Base-by-base conservation (phyloP, 805 yeast species). In the Hanseniaspora vineae region DNA sequence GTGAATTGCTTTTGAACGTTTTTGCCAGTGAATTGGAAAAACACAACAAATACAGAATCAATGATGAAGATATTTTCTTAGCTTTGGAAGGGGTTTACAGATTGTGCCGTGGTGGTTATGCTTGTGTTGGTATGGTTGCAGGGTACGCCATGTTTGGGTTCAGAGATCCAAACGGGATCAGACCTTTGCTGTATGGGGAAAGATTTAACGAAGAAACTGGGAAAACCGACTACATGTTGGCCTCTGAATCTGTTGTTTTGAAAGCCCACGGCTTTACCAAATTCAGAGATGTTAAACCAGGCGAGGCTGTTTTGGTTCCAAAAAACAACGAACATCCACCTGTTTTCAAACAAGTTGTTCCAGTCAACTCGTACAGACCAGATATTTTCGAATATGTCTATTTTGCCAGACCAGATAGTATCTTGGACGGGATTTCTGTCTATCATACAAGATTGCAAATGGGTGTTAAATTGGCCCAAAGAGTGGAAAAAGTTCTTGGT, bases 311-410 rank as follows among this genome's bases (percentile, higher is more conserved):
- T 42, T 84, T 92, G 54, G 83, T 90, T 57, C 89, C 88, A 52
- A 89, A 90, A 66, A 76, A 75, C 55, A 70, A 23, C 29, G 29
- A 79, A 44, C 70, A 77, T 65, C 54, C 52, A 48, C 96, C 96
- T 10, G 88, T 86, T 64, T 81, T 84, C 65, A 78, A 77, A 55
- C 97, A 92, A 68, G 88, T 90, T 43, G 92, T 81, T 9, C 82
- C 84, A 52, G 75, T 81, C 53, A 72, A 73, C 61, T 67, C 81
- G 2, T 89, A 88, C 66, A 81, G 96, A 14, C 98, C 98, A 8
- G 97, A 94, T 68, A 80, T 92, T 52, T 92, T 92, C 58, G 98
- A 92, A 67, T 92, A 89, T 63, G 98, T 92, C 43, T 92, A 92
- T 68, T 92, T 92, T 71, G 97, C 98, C 15, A 80, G 98, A 62